These are phyloP conservation scores for Aspergillus hortae DNA, from an alignment of 2,329 filamentous ascomycete species.

Conservation along the genomic window DNA sequence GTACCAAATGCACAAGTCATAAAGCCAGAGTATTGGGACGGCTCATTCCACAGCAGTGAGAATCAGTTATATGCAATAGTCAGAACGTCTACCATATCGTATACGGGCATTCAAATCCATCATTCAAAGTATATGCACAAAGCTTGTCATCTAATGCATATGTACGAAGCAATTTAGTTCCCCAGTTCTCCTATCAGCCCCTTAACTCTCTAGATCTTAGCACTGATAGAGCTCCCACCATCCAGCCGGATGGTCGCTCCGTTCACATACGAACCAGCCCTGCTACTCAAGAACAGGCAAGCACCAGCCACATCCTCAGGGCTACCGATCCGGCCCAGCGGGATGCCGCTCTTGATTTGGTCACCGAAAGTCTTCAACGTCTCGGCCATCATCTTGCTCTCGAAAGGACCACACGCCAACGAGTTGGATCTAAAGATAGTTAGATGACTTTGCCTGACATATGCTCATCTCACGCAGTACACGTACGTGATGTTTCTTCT, in stretches of 20 bases:
- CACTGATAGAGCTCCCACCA: slow-evolving; percentile 48
- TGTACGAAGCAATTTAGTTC: no score
- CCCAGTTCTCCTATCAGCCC: neutral
- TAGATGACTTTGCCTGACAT: slow-evolving; percentile 22
- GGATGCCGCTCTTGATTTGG: slow-evolving; percentile 54
- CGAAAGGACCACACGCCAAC: slow-evolving; percentile 65
- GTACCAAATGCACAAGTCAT: no score
- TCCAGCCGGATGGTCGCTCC: slow-evolving; percentile 63
- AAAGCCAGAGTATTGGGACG: no score
- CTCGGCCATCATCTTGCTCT: slow-evolving; percentile 54
- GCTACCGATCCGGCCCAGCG: slow-evolving; percentile 63
- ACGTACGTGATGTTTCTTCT: slow-evolving; percentile 53
- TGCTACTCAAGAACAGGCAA: slow-evolving; percentile 66
- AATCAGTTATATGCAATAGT: no score
- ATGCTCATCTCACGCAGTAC: slow-evolving; percentile 3
- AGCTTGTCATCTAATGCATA: no score
- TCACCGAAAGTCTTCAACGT: slow-evolving; percentile 50
- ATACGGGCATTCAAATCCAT: no score
- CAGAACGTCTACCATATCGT: no score
- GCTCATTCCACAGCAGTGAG: no score
- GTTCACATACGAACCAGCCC: slow-evolving; percentile 64
- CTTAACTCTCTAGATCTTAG: slow-evolving; percentile 34
- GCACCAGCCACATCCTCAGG: slow-evolving; percentile 68
- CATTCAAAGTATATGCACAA: no score
- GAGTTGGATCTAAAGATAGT: slow-evolving; percentile 57